A percentile compares a stretch with the other conserved stretches of the same genome.
Evolutionary conservation across 139 green algal species (phyloP).

Genomic region (Penium margaritaceum): DNA sequence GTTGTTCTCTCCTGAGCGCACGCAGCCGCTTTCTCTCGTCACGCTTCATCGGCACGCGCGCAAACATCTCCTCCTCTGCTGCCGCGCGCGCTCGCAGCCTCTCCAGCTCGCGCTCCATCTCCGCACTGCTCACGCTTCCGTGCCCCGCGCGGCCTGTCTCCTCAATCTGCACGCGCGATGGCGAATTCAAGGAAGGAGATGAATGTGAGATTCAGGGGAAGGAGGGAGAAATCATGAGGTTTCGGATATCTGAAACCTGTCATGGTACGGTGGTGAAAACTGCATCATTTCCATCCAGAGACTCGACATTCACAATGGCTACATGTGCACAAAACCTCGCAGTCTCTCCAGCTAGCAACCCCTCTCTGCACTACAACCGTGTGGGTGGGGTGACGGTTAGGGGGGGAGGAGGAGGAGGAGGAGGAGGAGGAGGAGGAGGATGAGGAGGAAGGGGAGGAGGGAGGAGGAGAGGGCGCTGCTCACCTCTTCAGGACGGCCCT

Average conservation of each 20-base stretch:
- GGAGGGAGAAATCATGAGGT: no score
- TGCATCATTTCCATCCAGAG: no score
- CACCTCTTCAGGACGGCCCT: conserved; percentile 75
- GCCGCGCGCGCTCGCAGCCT: conserved; percentile 64
- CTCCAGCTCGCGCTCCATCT: conserved; percentile 52
- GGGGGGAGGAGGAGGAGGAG: neutral
- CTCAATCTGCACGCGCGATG: neutral
- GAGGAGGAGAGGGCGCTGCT: neutral
- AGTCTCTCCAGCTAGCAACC: no score
- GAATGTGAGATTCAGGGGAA: no score
- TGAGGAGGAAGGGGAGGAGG: no score
- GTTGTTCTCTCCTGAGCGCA: conserved; percentile 36
- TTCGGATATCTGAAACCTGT: no score
- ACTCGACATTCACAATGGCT: no score
- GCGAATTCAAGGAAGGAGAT: no score
- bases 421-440: neutral
- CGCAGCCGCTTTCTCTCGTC: conserved; percentile 73
- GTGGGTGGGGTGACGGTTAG: neutral
- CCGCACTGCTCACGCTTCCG: conserved; percentile 47
- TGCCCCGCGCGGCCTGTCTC: neutral
- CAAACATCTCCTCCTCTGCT: conserved; percentile 84
- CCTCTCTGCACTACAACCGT: no score
- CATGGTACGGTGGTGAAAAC: no score
- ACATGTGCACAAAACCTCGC: no score
- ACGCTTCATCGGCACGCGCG: conserved; percentile 47